A percentile compares a stretch with the other conserved stretches of the same genome.
Evolutionary conservation across 179 eudicot genomes (phyloP).

Genomic region (Heliamphora pulchella): DNA sequence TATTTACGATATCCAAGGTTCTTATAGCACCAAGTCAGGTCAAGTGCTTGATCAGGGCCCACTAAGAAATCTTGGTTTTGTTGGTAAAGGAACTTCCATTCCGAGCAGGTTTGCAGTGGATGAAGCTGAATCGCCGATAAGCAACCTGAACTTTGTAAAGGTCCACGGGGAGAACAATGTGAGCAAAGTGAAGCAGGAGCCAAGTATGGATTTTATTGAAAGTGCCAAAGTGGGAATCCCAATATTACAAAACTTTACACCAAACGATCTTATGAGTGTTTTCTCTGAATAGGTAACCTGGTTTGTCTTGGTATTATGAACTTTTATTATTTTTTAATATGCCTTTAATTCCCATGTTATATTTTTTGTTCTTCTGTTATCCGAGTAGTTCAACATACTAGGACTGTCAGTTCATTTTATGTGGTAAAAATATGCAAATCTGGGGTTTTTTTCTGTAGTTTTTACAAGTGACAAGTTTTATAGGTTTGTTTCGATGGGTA

Average conservation of each 20-base stretch:
- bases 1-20: conserved; percentile 19
- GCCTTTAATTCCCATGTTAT: not conserved
- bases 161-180: conserved; percentile 19
- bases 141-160: conserved; percentile 20
- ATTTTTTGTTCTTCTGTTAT: not conserved
- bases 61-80: conserved; percentile 26
- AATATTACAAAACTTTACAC: conserved; percentile 20
- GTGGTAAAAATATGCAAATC: not conserved
- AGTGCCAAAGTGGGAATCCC: conserved; percentile 30
- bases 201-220: conserved; percentile 25
- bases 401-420: not conserved
- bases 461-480: too few species aligned
- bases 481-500: not conserved
- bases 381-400: not conserved
- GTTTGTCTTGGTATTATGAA: not conserved
- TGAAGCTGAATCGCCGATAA: conserved; percentile 27
- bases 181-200: conserved; percentile 44
- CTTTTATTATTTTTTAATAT: not conserved
- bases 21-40: conserved; percentile 18
- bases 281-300: conserved; percentile 34
- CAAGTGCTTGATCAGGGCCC: conserved; percentile 31
- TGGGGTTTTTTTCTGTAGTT: not conserved
- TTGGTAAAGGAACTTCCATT: conserved; percentile 33
- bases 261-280: conserved; percentile 41
- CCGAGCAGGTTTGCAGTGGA: conserved; percentile 43